phyloP scores from a whole-genome alignment of 129 eudicot species.

The sunflower (Helianthus annuus) region DNA sequence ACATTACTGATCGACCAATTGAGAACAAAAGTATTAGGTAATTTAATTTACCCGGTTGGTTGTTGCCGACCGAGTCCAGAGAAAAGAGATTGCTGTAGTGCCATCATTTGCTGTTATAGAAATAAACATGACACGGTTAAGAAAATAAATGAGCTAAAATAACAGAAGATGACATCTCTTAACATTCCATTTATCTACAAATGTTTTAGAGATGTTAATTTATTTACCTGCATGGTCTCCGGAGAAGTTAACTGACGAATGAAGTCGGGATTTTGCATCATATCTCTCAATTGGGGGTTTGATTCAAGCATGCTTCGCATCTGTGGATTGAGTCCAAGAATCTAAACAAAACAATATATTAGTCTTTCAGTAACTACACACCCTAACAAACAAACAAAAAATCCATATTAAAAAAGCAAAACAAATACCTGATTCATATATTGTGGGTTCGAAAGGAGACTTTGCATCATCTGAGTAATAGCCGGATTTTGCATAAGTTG shows the following conservation, averaged over 20 bases:
- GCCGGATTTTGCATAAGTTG: constrained; percentile 84
- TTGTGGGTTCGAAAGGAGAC: constrained; percentile 83
- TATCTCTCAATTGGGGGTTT: constrained; percentile 77
- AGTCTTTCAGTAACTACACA: constrained; percentile 7
- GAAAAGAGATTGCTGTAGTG: constrained; percentile 47
- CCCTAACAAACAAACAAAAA: not conserved
- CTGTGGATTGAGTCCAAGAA: constrained; percentile 65
- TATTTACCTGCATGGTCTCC: constrained; percentile 67
- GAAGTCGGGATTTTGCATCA: constrained; percentile 85
- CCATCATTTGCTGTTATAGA: constrained; percentile 53
- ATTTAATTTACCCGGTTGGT: constrained; percentile 57
- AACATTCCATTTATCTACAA: not conserved
- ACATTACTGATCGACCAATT: not conserved
- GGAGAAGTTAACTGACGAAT: constrained; percentile 58
- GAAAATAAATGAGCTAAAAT: not conserved
- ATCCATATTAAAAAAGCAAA: not conserved
- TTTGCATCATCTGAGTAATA: constrained; percentile 77
- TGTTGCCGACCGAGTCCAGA: constrained; percentile 55
- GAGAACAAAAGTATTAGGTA: not conserved
- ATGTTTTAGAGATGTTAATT: not conserved
- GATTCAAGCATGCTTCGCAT: constrained; percentile 66
- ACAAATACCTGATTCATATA: constrained; percentile 72
- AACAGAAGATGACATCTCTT: constrained; percentile 1
- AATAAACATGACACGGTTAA: constrained; percentile 1
- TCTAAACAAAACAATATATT: constrained; percentile 29